Evolutionary conservation across 768 basidiomycete species (phyloP).

Genomic region (Royoungia palumana): DNA sequence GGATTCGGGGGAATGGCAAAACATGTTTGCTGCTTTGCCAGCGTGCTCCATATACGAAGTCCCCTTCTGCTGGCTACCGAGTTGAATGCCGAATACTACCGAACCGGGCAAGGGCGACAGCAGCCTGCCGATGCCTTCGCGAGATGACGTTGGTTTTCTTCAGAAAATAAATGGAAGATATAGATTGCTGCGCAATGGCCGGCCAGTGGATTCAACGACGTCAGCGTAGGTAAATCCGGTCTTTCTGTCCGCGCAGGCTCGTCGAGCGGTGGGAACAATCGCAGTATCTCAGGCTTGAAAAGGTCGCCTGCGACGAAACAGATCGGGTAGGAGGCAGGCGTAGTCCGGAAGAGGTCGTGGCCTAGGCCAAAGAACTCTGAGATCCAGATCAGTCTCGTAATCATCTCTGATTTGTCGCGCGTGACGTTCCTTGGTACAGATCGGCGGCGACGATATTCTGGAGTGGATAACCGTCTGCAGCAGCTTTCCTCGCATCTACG

Average conservation of each 20-base stretch:
- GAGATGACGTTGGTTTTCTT: slow-evolving; percentile 26
- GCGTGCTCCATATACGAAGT: neutral
- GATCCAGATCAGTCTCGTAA: no score
- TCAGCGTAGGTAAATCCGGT: slow-evolving; percentile 34
- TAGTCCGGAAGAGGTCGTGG: slow-evolving; percentile 58
- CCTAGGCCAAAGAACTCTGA: slow-evolving; percentile 57
- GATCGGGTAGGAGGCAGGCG: slow-evolving; percentile 47
- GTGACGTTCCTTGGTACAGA: slow-evolving; percentile 30
- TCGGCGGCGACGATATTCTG: slow-evolving; percentile 39
- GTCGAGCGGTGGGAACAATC: slow-evolving; percentile 29
- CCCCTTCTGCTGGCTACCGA: slow-evolving; percentile 7
- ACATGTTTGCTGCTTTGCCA: slow-evolving; percentile 9
- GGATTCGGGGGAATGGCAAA: slow-evolving; percentile 34
- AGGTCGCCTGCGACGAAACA: slow-evolving; percentile 54
- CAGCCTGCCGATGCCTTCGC: slow-evolving; percentile 28
- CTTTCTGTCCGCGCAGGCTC: slow-evolving; percentile 17
- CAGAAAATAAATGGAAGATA: slow-evolving; percentile 42
- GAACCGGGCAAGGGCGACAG: slow-evolving; percentile 31
- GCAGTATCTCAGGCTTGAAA: slow-evolving; percentile 45
- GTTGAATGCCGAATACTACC: slow-evolving; percentile 29
- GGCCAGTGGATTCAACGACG: slow-evolving; percentile 44
- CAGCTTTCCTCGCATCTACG: slow-evolving; percentile 38
- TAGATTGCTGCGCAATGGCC: slow-evolving; percentile 51
- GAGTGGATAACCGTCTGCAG: slow-evolving; percentile 42
- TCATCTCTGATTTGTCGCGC: no score